Percentiles rank a stretch among this genome's conserved stretches.
These are phyloP conservation scores for Ascochyta rabiei DNA, from an alignment of 2,329 filamentous ascomycete genomes.

Conservation along the genomic window DNA sequence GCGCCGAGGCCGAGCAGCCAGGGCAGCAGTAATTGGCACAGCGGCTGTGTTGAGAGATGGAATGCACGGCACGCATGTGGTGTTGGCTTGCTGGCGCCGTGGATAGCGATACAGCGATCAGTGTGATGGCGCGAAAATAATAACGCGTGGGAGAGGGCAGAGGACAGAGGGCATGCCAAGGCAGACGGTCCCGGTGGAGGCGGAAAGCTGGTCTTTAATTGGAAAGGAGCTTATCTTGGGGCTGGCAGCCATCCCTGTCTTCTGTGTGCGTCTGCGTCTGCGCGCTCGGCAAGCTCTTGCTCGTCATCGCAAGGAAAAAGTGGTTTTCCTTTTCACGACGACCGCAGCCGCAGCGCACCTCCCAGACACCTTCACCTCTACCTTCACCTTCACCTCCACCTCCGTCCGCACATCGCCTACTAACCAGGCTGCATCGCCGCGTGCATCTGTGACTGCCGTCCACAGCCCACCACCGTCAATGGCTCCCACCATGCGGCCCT, in stretches of 20 bases:
- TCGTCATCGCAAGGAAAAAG: slow-evolving; percentile 42
- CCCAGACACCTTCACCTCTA: not conserved
- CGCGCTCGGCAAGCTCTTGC: slow-evolving; percentile 11
- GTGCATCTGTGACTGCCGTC: slow-evolving; percentile 1
- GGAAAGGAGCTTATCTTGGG: slow-evolving; percentile 15
- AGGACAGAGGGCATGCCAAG: not conserved
- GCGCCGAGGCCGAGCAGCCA: slow-evolving; percentile 11
- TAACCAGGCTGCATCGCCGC: slow-evolving; percentile 9
- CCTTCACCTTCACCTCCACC: slow-evolving; percentile 2
- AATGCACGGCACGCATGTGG: not conserved
- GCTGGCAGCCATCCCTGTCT: slow-evolving; percentile 4
- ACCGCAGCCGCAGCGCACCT: not conserved
- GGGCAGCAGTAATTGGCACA: not conserved
- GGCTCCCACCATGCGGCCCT: slow-evolving; percentile 46
- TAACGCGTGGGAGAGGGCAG: not conserved
- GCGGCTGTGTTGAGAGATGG: not conserved
- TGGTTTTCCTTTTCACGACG: slow-evolving; percentile 9
- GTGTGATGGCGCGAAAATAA: not conserved
- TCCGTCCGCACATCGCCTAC: not conserved
- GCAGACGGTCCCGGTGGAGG: slow-evolving; percentile 1
- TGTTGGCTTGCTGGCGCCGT: not conserved
- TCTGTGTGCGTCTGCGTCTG: not conserved
- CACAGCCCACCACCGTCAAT: slow-evolving; percentile 28
- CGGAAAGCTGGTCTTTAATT: slow-evolving; percentile 7
- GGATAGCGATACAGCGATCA: not conserved